phyloP scores from a whole-genome alignment of 768 basidiomycete species.

The Lyophyllum atratum region DNA sequence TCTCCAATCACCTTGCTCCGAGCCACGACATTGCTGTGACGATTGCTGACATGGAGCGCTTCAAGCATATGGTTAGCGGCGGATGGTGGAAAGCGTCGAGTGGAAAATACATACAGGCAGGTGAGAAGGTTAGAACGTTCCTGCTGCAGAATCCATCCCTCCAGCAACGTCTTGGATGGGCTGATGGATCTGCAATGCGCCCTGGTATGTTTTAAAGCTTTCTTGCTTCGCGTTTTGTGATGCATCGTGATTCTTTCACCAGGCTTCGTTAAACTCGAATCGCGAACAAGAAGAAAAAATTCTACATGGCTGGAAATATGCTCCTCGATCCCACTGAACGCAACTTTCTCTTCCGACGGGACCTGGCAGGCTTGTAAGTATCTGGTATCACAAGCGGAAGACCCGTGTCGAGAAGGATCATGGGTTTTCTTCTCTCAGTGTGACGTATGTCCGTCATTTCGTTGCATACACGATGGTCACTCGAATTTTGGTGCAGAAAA shows the following conservation, averaged over 20 bases:
- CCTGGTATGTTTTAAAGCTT: background rate
- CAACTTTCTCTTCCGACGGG: background rate
- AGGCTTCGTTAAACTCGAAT: background rate
- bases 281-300: slow-evolving; percentile 2
- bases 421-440: background rate
- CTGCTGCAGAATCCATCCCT: slow-evolving; percentile 11
- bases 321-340: background rate
- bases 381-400: too few species aligned
- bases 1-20: slow-evolving; percentile 38
- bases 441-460: background rate
- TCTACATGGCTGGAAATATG: background rate
- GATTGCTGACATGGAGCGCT: slow-evolving; percentile 24
- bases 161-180: slow-evolving; percentile 22
- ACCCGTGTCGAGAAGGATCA: too few species aligned
- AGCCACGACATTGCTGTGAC: slow-evolving; percentile 33
- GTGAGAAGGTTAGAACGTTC: slow-evolving; percentile 16
- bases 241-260: slow-evolving; percentile 1
- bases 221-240: background rate
- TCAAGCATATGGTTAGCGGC: slow-evolving; percentile 30
- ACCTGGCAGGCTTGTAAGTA: too few species aligned
- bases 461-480: background rate
- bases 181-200: background rate
- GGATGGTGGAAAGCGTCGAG: slow-evolving; percentile 25
- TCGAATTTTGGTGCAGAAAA: too few species aligned
- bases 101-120: slow-evolving; percentile 20